Conservation (phyloP, 2,329 filamentous ascomycete genomes). For the Claviceps pusilla region DNA sequence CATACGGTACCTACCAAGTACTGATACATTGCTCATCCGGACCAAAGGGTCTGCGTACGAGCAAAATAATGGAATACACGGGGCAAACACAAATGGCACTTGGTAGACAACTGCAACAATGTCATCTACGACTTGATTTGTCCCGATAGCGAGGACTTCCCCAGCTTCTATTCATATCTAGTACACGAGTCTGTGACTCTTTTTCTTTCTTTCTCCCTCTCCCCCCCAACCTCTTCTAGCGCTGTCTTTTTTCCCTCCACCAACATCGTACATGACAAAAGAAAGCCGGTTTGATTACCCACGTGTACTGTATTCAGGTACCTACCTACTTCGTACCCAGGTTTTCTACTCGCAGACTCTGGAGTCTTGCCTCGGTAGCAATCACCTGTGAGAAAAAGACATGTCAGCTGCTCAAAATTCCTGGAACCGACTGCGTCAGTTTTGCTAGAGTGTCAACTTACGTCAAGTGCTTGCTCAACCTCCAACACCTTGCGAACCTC, state of each 20-base stretch:
- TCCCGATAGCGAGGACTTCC: not conserved
- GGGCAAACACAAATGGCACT: too few relatives aligned
- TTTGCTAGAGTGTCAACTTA: constrained; percentile 32
- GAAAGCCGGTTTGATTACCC: constrained; percentile 26
- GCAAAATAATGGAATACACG: too few relatives aligned
- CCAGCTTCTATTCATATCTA: not conserved
- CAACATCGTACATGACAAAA: constrained; percentile 23
- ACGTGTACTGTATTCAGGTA: not conserved
- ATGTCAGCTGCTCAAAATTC: not conserved
- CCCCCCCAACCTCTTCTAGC: not conserved
- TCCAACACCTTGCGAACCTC: constrained; percentile 88
- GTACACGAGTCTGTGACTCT: not conserved
- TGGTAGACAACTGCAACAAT: not conserved
- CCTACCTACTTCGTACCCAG: not conserved
- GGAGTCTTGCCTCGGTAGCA: constrained; percentile 74
- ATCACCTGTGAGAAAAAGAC: constrained; percentile 47
- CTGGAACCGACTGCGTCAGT: not conserved
- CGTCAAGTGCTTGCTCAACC: constrained; percentile 90
- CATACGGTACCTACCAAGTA: too few relatives aligned
- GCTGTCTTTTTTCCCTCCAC: constrained; percentile 10
- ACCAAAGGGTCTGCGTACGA: too few relatives aligned
- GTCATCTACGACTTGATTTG: not conserved
- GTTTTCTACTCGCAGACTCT: constrained; percentile 65
- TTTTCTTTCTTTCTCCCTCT: not conserved
- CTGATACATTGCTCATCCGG: too few relatives aligned